phyloP scores from a whole-genome alignment of 78 protist species.

The Capsaspora owczarzaki region DNA sequence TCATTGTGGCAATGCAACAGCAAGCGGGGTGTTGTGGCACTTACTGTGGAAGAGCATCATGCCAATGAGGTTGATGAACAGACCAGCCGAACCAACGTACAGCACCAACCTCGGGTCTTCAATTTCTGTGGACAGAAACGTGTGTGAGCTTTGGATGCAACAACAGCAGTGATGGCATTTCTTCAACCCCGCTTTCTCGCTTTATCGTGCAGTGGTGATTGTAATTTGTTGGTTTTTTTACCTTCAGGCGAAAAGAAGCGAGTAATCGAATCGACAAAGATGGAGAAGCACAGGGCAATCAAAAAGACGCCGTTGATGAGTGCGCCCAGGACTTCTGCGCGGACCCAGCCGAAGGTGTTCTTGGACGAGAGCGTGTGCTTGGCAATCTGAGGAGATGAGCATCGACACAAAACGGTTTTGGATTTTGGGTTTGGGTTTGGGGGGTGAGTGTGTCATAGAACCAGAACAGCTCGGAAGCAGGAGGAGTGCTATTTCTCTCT shows the following conservation, averaged over 20 bases:
- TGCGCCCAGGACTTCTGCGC: conserved; percentile 80
- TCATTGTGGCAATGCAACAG: too few species aligned
- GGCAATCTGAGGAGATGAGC: neutral
- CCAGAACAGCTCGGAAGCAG: too few species aligned
- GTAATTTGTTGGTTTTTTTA: too few species aligned
- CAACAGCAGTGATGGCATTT: neutral
- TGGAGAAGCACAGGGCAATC: conserved; percentile 56
- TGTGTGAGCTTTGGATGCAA: too few species aligned
- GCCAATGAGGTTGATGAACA: conserved; percentile 57
- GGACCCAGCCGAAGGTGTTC: conserved; percentile 70
- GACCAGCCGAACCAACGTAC: conserved; percentile 61
- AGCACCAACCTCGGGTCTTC: conserved; percentile 36
- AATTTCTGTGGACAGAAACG: neutral
- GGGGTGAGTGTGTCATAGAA: too few species aligned
- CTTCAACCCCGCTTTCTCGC: too few species aligned
- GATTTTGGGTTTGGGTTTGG: too few species aligned
- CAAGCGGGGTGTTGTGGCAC: too few species aligned
- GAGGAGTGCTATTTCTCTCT: too few species aligned
- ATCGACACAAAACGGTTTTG: too few species aligned
- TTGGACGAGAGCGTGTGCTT: conserved; percentile 3
- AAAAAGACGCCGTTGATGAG: conserved; percentile 76
- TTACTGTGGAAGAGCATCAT: conserved; percentile 41
- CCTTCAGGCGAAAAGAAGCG: conserved; percentile 21
- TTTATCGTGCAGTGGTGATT: too few species aligned
- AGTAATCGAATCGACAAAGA: conserved; percentile 59